Evolutionary conservation across 805 yeast genomes (phyloP), one percentile per base, ranked within the genome.

Genomic region (Candida boleticola): DNA sequence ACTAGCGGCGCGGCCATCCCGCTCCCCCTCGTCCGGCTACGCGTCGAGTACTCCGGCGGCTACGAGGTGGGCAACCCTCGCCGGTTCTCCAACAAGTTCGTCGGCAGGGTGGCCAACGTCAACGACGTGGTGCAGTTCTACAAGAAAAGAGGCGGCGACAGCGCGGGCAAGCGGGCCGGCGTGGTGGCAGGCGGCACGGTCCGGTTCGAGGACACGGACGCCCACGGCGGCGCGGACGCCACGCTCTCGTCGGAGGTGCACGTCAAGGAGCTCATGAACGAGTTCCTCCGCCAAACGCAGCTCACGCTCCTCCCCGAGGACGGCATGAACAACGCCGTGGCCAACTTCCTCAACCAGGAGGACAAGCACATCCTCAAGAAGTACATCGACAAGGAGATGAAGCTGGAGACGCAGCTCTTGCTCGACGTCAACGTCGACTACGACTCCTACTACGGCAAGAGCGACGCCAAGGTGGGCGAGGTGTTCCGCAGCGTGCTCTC

Each of bases 31-130:
- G 70, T 93, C 3, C 67, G 99, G 36, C 60, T 93, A 14, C 69
- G 89, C 27, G 96, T 90, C 0, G 97, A 93, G 51, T 92, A 92
- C 52, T 72, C 87, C 18, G 96, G 95, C 1, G 96, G 90, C 3
- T 92, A 78, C 54, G 96, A 89, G 51, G 89, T 93, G 14, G 98
- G 90, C 54, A 92, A 90, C 55, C 86, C 96, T 0, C 71, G 95
- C 40, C 67, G 97, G 48, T 88, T 93, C 48, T 88, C 97, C 13
- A 89, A 90, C 55, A 69, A 88, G 53, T 93, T 92, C 69, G 95
- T 86, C 4, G 97, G 96, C 0, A 73, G 73, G 47, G 93, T 92
- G 1, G 99, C 98, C 3, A 93, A 93, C 59, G 80, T 83, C n/a
- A 83, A 87, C 53, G 95, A 89, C 53, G 87, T 90, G 6, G 77